Percentiles rank a stretch among this genome's conserved stretches.
Conservation (phyloP, 768 basidiomycete species). For the Dictyophora rubrovolvata region DNA sequence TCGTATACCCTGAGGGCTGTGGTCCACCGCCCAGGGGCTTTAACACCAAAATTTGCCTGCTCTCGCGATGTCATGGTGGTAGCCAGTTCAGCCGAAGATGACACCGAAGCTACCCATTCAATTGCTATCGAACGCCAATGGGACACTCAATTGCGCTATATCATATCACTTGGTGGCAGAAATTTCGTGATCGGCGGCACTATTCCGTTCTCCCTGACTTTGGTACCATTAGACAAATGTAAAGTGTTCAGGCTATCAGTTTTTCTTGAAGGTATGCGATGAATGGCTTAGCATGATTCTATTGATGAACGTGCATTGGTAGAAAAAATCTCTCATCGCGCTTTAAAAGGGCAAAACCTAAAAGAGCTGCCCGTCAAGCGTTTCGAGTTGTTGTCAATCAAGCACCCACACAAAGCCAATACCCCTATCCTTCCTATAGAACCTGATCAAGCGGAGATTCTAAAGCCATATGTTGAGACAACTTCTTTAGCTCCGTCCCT, state of each 20-base stretch:
- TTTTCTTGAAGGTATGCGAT: conserved; percentile 64
- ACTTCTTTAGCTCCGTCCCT: conserved; percentile 13
- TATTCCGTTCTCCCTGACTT: conserved; percentile 67
- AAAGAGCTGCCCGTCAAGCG: conserved; percentile 58
- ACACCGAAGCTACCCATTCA: conserved; percentile 31
- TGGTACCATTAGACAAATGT: conserved; percentile 78
- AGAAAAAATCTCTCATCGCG: conserved; percentile 75
- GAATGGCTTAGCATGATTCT: neutral
- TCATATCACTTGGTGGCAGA: conserved; percentile 62
- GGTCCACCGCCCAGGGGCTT: conserved; percentile 75
- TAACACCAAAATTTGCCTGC: conserved; percentile 62
- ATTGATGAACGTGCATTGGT: neutral
- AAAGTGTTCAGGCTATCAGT: conserved; percentile 67
- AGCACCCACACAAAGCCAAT: conserved; percentile 40
- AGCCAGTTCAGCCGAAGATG: conserved; percentile 71
- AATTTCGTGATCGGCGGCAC: conserved; percentile 76
- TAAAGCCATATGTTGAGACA: conserved; percentile 13
- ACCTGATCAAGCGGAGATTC: conserved; percentile 38
- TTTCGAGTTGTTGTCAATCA: conserved; percentile 53
- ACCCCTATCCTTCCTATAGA: conserved; percentile 66
- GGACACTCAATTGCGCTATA: conserved; percentile 81
- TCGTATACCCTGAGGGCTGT: conserved; percentile 71
- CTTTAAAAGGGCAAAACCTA: conserved; percentile 54
- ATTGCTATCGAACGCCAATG: conserved; percentile 82
- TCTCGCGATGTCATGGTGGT: conserved; percentile 67